Evolutionary conservation across 176 grass and related monocot species (phyloP).

Genomic region (Aegilops longissima): DNA sequence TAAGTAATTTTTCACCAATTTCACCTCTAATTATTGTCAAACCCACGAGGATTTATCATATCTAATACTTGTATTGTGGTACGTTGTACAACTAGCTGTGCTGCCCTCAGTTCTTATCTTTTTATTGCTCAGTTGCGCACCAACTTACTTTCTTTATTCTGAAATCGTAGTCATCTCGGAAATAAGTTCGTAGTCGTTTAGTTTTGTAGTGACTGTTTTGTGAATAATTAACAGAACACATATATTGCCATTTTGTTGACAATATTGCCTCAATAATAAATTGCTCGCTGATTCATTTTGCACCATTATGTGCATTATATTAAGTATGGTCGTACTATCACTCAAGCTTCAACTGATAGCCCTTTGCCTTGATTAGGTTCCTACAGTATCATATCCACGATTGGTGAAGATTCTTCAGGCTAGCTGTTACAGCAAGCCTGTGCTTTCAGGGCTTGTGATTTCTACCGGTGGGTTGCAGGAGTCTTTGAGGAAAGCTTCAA

Average conservation of each 20-base stretch:
- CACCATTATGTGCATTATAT: conserved; percentile 6
- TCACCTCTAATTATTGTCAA: conserved; percentile 19
- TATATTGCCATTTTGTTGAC: not conserved
- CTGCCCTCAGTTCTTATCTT: conserved; percentile 22
- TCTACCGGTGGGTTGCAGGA: conserved; percentile 95
- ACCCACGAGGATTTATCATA: not conserved
- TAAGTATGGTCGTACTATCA: not conserved
- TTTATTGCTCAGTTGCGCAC: conserved; percentile 1
- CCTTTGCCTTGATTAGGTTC: conserved; percentile 47
- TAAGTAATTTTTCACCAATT: conserved; percentile 48
- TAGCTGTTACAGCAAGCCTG: conserved; percentile 66
- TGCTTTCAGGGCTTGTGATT: conserved; percentile 92
- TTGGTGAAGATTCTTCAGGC: conserved; percentile 83
- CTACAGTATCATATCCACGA: conserved; percentile 76
- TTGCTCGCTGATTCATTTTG: conserved; percentile 2
- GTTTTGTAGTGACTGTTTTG: not conserved
- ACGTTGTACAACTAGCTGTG: conserved; percentile 10
- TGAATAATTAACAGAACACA: not conserved
- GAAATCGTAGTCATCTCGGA: conserved; percentile 10
- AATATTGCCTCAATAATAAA: conserved; percentile 21
- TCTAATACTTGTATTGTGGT: conserved; percentile 21
- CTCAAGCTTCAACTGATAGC: conserved; percentile 6
- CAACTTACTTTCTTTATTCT: not conserved
- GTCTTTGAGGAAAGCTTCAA: conserved; percentile 72
- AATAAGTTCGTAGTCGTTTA: not conserved